Base-by-base conservation (phyloP, 345 rosid genomes). In the Conringia planisiliqua region DNA sequence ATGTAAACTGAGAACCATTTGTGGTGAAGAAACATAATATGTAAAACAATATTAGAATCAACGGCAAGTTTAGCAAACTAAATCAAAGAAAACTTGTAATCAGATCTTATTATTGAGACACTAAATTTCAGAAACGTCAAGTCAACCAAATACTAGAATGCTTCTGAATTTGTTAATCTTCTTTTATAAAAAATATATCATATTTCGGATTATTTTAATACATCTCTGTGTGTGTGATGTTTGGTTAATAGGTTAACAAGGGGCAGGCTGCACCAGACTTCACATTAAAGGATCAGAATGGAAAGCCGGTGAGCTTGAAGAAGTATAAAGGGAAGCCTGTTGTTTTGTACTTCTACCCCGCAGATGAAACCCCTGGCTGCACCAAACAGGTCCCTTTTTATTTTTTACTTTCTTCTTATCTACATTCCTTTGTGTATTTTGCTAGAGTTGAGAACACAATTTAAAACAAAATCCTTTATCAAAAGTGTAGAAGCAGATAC, bases 301-400 rank as follows among this genome's bases (percentile, higher is more conserved):
- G 97, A n/a, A 94, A 71, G 81, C 76, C 47, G 6, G 91, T 94
- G 64, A 88, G 78, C 80, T 89, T 94, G 16, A 77, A 87, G 36
- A 82, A 87, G 75, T 90, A 86, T 66, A 91, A 91, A 84, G 98
- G 97, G 72, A 94, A 91, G 90, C 98, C 98, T 39, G 92, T 90
- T 59, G 89, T 91, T 54, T 77, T 91, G 69, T 94, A 94, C 66
- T 94, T 94, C 83, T 91, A 94, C 85, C 97, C 98, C 59, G 98
- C 97, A 30, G 98, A 94, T 82, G 98, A 94, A 73, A 73, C 88
- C 36, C 98, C 98, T 52, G 87, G 97, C 36, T 94, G 98, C 86
- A 91, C 98, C 76, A 94, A 91, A 69, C 95, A 94, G 97, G 98
- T 91, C 29, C 35, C 7, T 22, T 3, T 22, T 1, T 2, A 9